Conservation (phyloP, 768 basidiomycete species). For the Tremella fuciformis region DNA sequence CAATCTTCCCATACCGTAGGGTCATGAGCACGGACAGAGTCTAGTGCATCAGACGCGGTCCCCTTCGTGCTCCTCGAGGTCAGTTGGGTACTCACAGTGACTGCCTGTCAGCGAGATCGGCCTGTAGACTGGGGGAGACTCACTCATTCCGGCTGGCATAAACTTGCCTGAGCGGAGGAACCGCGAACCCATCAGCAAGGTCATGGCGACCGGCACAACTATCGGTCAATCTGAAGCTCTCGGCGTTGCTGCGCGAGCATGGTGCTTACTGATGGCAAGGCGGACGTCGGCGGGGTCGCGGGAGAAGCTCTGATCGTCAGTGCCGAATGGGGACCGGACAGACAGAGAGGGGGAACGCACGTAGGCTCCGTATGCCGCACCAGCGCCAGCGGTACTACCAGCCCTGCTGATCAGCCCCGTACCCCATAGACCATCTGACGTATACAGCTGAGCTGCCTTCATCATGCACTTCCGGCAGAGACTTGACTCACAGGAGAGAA, state of each 20-base stretch:
- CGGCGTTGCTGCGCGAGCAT: not conserved
- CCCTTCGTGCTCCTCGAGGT: not conserved
- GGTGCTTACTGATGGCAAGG: slow-evolving; percentile 7
- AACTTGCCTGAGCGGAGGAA: slow-evolving; percentile 16
- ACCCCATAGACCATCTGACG: not conserved
- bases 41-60: not conserved
- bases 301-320: slow-evolving; percentile 3
- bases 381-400: slow-evolving; percentile 2
- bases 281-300: not conserved
- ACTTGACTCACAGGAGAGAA: slow-evolving; percentile 15
- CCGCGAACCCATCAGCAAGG: slow-evolving; percentile 7
- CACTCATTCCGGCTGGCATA: slow-evolving; percentile 17
- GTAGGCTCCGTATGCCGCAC: slow-evolving; percentile 8
- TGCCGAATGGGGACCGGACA: not conserved
- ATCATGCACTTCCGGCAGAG: no score
- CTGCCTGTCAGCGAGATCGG: not conserved
- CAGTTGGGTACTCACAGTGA: not conserved
- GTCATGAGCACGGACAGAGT: slow-evolving; percentile 1
- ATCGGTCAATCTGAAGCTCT: not conserved
- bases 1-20: not conserved
- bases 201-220: slow-evolving; percentile 1
- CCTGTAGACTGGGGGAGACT: not conserved
- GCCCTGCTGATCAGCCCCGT: slow-evolving; percentile 10
- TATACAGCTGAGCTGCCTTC: not conserved
- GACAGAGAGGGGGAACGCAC: slow-evolving; percentile 5